Conservation (phyloP, 2,329 filamentous ascomycete species). For the Aspergillus viridinutans region DNA sequence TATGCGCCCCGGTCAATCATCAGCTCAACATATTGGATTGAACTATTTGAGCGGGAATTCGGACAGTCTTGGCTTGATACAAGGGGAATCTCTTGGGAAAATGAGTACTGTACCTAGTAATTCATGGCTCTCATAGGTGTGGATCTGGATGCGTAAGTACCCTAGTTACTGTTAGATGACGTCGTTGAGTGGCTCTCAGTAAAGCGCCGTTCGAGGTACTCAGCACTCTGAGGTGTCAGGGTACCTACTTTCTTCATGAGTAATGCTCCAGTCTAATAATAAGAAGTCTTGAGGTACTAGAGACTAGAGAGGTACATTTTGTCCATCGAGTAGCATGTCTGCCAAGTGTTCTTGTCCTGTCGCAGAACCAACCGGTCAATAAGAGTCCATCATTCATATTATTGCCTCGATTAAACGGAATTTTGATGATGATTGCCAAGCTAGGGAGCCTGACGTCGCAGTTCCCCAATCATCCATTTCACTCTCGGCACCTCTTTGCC, state of each 20-base stretch:
- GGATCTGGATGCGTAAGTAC: not conserved
- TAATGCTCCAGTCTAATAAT: not conserved
- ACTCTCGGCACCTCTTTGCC: slow-evolving; percentile 5
- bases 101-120: not conserved
- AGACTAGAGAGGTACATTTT: not conserved
- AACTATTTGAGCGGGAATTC: not conserved
- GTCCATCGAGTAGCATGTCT: not conserved
- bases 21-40: not conserved
- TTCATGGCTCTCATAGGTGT: not conserved
- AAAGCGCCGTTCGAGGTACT: not conserved
- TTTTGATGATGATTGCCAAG: not conserved
- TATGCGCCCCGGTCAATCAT: not conserved
- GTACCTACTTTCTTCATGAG: not conserved
- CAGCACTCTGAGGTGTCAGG: not conserved
- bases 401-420: not conserved
- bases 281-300: not conserved
- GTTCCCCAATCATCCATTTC: not conserved
- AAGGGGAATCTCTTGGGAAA: not conserved
- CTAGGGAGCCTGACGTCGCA: not conserved
- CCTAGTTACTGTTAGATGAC: not conserved
- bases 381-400: not conserved
- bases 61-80: not conserved
- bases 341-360: not conserved
- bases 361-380: not conserved
- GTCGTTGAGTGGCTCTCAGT: not conserved